These are phyloP conservation scores for Phytophthora colocasiae DNA, from an alignment of 352 stramenopile genomes.

Conservation along the genomic window DNA sequence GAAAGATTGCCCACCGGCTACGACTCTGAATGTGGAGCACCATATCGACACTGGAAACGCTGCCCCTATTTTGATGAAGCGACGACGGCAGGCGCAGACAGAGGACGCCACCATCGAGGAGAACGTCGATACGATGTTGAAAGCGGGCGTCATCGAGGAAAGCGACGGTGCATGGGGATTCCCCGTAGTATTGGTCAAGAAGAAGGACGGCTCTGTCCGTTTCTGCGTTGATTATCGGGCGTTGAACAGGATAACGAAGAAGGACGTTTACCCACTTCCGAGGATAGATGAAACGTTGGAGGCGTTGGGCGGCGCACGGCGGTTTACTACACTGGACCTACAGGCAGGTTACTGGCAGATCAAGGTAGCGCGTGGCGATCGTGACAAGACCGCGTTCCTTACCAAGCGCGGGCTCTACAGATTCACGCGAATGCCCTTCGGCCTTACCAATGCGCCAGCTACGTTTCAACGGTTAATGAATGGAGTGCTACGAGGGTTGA, in stretches of 20 bases:
- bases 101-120: too few relatives aligned
- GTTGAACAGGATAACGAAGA: not conserved
- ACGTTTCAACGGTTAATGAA: slow-evolving; percentile 2
- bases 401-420: not conserved
- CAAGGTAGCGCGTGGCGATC: not conserved
- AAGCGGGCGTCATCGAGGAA: not conserved
- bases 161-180: slow-evolving; percentile 3
- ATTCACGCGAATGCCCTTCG: slow-evolving; percentile 3
- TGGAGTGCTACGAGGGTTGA: not conserved
- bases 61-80: too few relatives aligned
- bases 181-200: slow-evolving; percentile 1
- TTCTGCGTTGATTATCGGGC: slow-evolving; percentile 6
- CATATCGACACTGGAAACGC: too few relatives aligned
- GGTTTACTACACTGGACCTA: slow-evolving; percentile 2
- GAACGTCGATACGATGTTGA: too few relatives aligned
- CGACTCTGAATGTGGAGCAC: too few relatives aligned
- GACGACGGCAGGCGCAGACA: too few relatives aligned
- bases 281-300: slow-evolving; percentile 13
- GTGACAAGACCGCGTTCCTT: slow-evolving; percentile 1
- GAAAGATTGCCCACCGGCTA: too few relatives aligned
- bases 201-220: slow-evolving; percentile 4
- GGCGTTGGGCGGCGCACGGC: not conserved
- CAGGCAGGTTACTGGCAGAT: slow-evolving; percentile 8
- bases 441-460: not conserved
- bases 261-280: slow-evolving; percentile 8